A percentile compares a stretch with the other conserved stretches of the same genome.
These are phyloP conservation scores for Prototheca wickerhamii DNA, from an alignment of 163 green algal genomes.

Conservation along the genomic window DNA sequence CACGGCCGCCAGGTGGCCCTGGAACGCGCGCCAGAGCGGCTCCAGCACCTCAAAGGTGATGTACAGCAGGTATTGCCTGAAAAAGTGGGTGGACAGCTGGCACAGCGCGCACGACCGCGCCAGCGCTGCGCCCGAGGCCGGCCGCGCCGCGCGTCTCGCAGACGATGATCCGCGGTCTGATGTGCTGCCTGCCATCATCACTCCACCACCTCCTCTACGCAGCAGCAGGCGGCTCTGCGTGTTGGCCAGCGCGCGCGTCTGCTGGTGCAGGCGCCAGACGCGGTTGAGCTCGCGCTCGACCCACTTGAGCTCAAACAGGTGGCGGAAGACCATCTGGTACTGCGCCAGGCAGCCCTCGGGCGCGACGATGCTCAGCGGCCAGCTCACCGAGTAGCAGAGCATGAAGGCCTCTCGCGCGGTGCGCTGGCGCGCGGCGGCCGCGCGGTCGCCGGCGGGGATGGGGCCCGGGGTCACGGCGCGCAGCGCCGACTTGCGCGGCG, in stretches of 20 bases:
- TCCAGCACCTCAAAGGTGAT: conserved; percentile 69
- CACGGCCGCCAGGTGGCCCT: conserved; percentile 29
- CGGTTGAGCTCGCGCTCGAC: conserved; percentile 53
- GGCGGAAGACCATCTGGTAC: conserved; percentile 72
- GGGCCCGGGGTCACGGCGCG: conserved; percentile 12
- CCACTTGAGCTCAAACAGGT: conserved; percentile 66
- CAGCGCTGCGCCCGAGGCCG: conserved; percentile 14
- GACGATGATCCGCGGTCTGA: conserved; percentile 3
- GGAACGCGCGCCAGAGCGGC: conserved; percentile 56
- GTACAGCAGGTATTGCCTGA: conserved; percentile 63
- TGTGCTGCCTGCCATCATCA: too few relatives aligned
- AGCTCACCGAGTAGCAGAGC: conserved; percentile 47
- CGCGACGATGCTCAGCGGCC: conserved; percentile 65
- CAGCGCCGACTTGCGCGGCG: not conserved
- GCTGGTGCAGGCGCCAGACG: conserved; percentile 34
- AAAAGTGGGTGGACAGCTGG: conserved; percentile 50
- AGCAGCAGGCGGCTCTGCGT: conserved; percentile 3
- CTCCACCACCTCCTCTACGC: too few relatives aligned
- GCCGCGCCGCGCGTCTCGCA: not conserved
- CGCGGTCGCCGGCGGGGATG: conserved; percentile 23
- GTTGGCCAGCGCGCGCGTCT: conserved; percentile 25
- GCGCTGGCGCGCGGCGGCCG: conserved; percentile 8
- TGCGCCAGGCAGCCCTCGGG: conserved; percentile 45
- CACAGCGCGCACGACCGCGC: conserved; percentile 36
- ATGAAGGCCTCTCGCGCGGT: conserved; percentile 27